Base-by-base conservation (phyloP, 805 yeast species). In the Candida stauntonica region DNA sequence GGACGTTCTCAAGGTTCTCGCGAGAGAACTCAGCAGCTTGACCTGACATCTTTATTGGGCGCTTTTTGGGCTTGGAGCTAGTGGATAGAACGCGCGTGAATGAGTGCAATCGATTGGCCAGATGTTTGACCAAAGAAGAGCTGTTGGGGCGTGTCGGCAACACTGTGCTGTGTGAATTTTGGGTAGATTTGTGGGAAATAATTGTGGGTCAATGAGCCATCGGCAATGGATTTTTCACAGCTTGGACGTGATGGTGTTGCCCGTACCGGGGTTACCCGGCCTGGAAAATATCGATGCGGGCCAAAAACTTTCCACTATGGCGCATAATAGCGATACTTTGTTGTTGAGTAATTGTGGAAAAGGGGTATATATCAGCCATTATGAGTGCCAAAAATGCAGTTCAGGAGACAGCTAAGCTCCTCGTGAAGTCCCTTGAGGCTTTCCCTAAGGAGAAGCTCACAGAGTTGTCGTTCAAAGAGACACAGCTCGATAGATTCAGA, bases 1-100 rank as follows among this genome's bases (percentile, higher is more conserved):
- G 71, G 42, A 89, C 86, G 62, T 84, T 81, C 65, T 93, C 99
- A 58, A 93, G 72, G 48, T 76, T 71, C 49, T 93, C 99, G 64
- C 99, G 84, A 54, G 76, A 77, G 61, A 91, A 85, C 40, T 61
- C 68, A 38, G 59, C 62, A 27, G 47, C 41, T 38, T 36, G 39
- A 13, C 44, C 48, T 17, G 49, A 42, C 49, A 45, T 45, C 26
- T 39, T 42, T n/a, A n/a, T n/a, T 19, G 32, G 17, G 13, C 32
- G 20, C 13, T 23, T 29, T 18, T 35, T 35, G 14, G 33, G 18
- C 28, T 24, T 16, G 9, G 29, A n/a, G n/a, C 23, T 21, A 17
- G 33, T 18, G 12, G 39, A 29, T 16, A 20, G 18, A 21, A 21
- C 7, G 24, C 24, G 11, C 24, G 24, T 11, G 7, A n/a, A 11